A percentile compares a stretch with the other conserved stretches of the same genome.
Conservation (phyloP, 495 filamentous ascomycete species). For the Sordaria brevicollis region DNA sequence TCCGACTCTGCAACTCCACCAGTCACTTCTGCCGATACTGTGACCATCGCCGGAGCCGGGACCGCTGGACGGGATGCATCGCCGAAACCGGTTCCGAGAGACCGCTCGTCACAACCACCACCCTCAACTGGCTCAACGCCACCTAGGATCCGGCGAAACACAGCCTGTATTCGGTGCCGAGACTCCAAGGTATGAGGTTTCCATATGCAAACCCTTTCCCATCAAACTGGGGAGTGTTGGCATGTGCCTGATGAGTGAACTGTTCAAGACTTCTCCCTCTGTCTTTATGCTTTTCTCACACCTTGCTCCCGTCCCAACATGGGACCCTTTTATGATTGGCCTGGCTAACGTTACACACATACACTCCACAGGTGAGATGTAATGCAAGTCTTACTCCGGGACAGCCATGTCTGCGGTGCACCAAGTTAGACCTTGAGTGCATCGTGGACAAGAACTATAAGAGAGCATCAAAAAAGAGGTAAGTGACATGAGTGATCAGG, state of each 20-base stretch:
- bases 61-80: neutral
- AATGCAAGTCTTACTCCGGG: slow-evolving; percentile 29
- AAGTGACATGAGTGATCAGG: slow-evolving; percentile 1
- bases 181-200: slow-evolving; percentile 27
- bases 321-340: neutral
- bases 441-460: slow-evolving; percentile 38
- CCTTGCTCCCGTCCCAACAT: neutral
- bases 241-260: neutral
- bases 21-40: neutral
- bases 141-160: slow-evolving; percentile 29
- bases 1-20: neutral
- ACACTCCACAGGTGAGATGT: slow-evolving; percentile 28
- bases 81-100: neutral
- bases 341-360: neutral
- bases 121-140: neutral
- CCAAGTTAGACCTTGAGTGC: slow-evolving; percentile 33
- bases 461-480: slow-evolving; percentile 32
- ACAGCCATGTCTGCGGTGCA: slow-evolving; percentile 31
- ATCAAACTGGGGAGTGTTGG: neutral
- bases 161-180: slow-evolving; percentile 32
- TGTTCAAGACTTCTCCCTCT: neutral
- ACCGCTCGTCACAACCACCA: neutral
- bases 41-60: neutral
- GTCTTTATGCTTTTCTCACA: neutral
- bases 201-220: neutral